phyloP scores from a whole-genome alignment of 257 asterid genomes.

The Ehretia macrophylla region DNA sequence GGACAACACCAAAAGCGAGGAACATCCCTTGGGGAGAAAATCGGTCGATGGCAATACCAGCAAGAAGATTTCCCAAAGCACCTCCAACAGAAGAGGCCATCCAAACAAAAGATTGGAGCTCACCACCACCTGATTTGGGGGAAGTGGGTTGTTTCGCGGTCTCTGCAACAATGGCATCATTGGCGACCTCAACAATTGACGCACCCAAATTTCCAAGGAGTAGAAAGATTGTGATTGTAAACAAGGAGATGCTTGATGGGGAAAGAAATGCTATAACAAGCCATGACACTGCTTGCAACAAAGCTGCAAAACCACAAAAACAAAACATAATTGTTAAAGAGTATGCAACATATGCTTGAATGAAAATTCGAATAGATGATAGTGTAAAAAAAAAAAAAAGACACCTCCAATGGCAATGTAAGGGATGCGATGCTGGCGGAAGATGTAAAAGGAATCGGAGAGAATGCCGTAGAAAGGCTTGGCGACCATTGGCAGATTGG shows the following conservation, averaged over 20 bases:
- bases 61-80: constrained; percentile 69
- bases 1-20: constrained; percentile 47
- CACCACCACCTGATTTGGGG: constrained; percentile 51
- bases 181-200: constrained; percentile 87
- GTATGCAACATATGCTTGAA: no score
- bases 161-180: constrained; percentile 97
- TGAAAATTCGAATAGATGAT: background rate
- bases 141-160: constrained; percentile 48
- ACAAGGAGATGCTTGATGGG: constrained; percentile 59
- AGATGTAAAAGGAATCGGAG: constrained; percentile 80
- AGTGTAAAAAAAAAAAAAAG: background rate
- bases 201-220: constrained; percentile 94
- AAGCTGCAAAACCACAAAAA: constrained; percentile 54
- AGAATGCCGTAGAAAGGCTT: constrained; percentile 82
- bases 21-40: constrained; percentile 58
- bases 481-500: constrained; percentile 93
- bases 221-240: constrained; percentile 54
- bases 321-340: background rate
- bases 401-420: constrained; percentile 88
- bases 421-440: constrained; percentile 92
- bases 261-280: constrained; percentile 54
- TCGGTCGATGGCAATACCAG: constrained; percentile 55
- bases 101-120: constrained; percentile 90
- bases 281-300: constrained; percentile 88
- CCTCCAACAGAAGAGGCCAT: constrained; percentile 88